phyloP scores from a whole-genome alignment of 2,329 filamentous ascomycete species.

The Colletotrichum musae region DNA sequence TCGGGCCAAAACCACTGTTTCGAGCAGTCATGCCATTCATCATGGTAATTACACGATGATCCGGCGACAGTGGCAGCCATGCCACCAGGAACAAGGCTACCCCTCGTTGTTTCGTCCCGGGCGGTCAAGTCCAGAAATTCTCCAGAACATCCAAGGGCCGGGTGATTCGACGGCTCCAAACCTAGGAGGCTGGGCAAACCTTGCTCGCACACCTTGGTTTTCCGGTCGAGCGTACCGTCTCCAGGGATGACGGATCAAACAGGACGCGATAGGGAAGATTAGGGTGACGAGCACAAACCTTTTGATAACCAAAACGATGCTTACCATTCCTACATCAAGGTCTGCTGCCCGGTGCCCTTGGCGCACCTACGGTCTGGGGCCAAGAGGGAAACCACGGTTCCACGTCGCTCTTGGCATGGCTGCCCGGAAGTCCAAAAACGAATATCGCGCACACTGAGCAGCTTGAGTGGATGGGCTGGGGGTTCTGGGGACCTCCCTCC shows the following conservation, averaged over 20 bases:
- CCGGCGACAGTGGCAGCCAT: conserved; percentile 19
- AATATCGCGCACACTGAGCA: conserved; percentile 24
- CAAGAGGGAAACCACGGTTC: conserved; percentile 29
- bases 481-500: background rate
- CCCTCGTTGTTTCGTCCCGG: conserved; percentile 20
- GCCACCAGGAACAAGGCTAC: conserved; percentile 19
- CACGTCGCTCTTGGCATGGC: conserved; percentile 29
- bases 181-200: conserved; percentile 27
- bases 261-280: conserved; percentile 10
- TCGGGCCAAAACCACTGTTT: conserved; percentile 32
- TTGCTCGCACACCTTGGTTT: conserved; percentile 27
- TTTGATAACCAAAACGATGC: conserved; percentile 24
- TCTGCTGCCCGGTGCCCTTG: conserved; percentile 19
- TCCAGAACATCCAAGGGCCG: conserved; percentile 26
- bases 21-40: conserved; percentile 36
- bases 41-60: conserved; percentile 29
- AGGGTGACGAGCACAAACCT: conserved; percentile 7
- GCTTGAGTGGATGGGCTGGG: background rate
- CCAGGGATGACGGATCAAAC: conserved; percentile 9
- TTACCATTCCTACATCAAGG: conserved; percentile 7
- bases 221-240: conserved; percentile 9
- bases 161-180: conserved; percentile 21
- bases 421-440: conserved; percentile 1
- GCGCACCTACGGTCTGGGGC: conserved; percentile 4
- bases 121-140: conserved; percentile 28